These are phyloP conservation scores for Fusarium veterinarium DNA, from an alignment of 2,329 filamentous ascomycete species.

Conservation along the genomic window DNA sequence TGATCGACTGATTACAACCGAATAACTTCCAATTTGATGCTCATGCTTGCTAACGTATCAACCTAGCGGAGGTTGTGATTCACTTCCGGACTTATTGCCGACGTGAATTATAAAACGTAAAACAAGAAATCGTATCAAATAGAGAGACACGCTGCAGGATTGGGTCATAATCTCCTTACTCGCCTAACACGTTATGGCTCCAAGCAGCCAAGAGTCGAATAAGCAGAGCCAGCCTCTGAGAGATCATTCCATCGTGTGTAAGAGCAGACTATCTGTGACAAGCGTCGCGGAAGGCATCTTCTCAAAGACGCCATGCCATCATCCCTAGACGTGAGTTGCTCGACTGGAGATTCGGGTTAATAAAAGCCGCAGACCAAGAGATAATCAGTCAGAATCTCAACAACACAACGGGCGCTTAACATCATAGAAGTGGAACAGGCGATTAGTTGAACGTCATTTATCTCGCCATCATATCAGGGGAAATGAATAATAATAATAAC, in stretches of 20 bases:
- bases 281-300: conserved; percentile 20
- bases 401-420: conserved; percentile 26
- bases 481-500: conserved; percentile 19
- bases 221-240: conserved; percentile 38
- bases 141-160: conserved; percentile 21
- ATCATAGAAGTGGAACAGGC: conserved; percentile 19
- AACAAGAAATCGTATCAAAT: conserved; percentile 29
- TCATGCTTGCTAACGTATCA: conserved; percentile 6
- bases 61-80: conserved; percentile 31
- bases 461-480: conserved; percentile 8
- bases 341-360: conserved; percentile 12
- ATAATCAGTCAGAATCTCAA: conserved; percentile 6
- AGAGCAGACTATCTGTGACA: conserved; percentile 16
- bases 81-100: conserved; percentile 21
- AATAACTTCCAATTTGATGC: conserved; percentile 36
- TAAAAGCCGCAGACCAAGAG: conserved; percentile 34
- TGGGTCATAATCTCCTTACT: conserved; percentile 19
- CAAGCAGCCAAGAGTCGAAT: conserved; percentile 23
- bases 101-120: conserved; percentile 8
- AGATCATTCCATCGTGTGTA: conserved; percentile 19
- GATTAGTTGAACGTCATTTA: conserved; percentile 32
- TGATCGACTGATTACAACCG: conserved; percentile 45
- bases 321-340: conserved; percentile 10
- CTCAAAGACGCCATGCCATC: conserved; percentile 30
- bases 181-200: conserved; percentile 15